Conservation (phyloP, 495 filamentous ascomycete species). For the Darksidea phi region DNA sequence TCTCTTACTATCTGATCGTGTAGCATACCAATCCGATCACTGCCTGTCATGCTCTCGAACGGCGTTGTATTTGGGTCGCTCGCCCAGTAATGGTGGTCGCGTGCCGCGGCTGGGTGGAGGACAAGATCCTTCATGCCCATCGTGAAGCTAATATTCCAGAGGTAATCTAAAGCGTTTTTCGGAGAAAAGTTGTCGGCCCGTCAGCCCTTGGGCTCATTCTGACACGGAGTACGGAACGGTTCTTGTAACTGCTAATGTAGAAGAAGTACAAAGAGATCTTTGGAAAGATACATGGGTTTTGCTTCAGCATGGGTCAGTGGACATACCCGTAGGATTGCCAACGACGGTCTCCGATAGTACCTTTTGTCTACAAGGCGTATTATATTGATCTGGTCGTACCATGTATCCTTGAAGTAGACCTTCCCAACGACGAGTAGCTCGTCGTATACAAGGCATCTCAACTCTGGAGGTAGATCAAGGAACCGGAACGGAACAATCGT, state of each 20-base stretch:
- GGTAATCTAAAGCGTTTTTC: neutral
- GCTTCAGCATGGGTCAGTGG: neutral
- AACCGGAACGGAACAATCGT: neutral
- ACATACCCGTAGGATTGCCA: neutral
- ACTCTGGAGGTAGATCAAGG: conserved; percentile 2
- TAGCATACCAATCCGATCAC: too few species aligned
- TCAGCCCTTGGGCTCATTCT: too few species aligned
- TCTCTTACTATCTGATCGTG: too few species aligned
- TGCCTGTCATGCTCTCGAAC: too few species aligned
- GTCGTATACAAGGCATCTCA: neutral
- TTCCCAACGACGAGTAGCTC: conserved; percentile 4
- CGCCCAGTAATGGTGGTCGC: too few species aligned
- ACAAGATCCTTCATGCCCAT: too few species aligned
- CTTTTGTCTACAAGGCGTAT: neutral
- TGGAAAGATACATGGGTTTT: neutral
- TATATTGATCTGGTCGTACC: neutral
- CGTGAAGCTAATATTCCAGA: too few species aligned
- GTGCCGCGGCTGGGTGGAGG: too few species aligned
- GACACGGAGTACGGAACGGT: neutral
- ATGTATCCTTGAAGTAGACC: neutral
- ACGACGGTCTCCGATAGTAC: neutral
- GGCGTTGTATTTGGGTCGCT: too few species aligned
- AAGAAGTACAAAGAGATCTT: neutral
- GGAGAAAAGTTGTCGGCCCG: too few species aligned
- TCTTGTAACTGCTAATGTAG: neutral